Conservation (phyloP, 1,284 basidiomycete genomes). For the Malassezia psittaci region DNA sequence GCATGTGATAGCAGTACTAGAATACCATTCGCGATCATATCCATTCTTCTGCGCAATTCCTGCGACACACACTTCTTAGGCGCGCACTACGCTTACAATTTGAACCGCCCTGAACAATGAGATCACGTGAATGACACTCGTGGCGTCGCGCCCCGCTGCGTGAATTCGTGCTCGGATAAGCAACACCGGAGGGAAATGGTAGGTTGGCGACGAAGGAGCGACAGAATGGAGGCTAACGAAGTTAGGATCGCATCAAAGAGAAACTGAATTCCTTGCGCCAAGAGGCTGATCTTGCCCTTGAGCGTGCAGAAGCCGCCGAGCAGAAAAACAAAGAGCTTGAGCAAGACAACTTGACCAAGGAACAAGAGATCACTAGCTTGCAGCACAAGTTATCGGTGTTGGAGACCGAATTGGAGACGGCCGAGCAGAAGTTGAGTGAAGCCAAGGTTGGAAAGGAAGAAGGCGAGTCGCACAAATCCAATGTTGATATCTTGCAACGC, state of each 20-base stretch:
- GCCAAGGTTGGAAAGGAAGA: slow-evolving; percentile 64
- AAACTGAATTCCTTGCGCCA: slow-evolving; percentile 60
- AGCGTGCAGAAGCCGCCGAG: slow-evolving; percentile 46
- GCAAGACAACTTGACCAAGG: slow-evolving; percentile 68
- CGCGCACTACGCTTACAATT: no score
- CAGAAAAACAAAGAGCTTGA: slow-evolving; percentile 54
- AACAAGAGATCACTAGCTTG: slow-evolving; percentile 79
- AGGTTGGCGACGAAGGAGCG: not conserved
- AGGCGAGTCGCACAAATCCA: slow-evolving; percentile 63
- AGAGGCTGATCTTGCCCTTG: slow-evolving; percentile 69
- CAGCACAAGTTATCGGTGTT: slow-evolving; percentile 63
- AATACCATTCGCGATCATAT: no score
- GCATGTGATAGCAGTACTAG: no score
- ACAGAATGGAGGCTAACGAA: not conserved
- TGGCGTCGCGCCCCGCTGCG: not conserved
- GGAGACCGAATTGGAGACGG: slow-evolving; percentile 65
- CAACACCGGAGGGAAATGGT: slow-evolving; percentile 9
- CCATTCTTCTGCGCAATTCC: no score
- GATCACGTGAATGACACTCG: slow-evolving; percentile 15
- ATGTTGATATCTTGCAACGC: slow-evolving; percentile 65
- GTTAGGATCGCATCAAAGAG: slow-evolving; percentile 40
- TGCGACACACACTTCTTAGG: no score
- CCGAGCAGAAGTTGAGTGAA: slow-evolving; percentile 63
- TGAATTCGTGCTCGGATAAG: not conserved
- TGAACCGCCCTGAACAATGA: no score